Percentiles rank a stretch among this genome's conserved stretches.
These are phyloP conservation scores for Trypanosoma scelopori DNA, from an alignment of 208 protist species.

Conservation along the genomic window DNA sequence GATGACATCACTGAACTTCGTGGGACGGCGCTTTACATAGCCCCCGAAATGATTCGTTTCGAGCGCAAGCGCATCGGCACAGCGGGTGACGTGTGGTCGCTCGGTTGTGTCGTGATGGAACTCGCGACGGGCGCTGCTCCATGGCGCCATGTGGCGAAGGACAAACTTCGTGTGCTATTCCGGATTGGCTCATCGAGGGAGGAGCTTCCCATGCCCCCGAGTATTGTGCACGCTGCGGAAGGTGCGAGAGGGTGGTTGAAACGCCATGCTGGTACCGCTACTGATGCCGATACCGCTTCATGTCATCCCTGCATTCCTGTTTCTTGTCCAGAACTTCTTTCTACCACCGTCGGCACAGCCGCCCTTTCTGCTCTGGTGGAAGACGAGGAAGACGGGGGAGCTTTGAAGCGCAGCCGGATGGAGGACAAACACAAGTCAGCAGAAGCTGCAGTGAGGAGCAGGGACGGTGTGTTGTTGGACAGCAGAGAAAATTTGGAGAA, in stretches of 20 bases:
- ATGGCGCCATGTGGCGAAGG: slow-evolving; percentile 27
- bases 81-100: slow-evolving; percentile 37
- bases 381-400: background rate
- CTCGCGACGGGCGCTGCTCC: slow-evolving; percentile 32
- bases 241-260: slow-evolving; percentile 41
- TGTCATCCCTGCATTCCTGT: background rate
- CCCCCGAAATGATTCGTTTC: slow-evolving; percentile 63
- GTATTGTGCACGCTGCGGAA: slow-evolving; percentile 42
- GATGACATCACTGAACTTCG: slow-evolving; percentile 75
- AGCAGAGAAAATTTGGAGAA: background rate
- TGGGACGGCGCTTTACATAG: slow-evolving; percentile 66
- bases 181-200: slow-evolving; percentile 38
- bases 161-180: slow-evolving; percentile 26
- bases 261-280: background rate
- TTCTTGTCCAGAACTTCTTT: background rate
- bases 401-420: background rate
- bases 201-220: slow-evolving; percentile 67
- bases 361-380: background rate
- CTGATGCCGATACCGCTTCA: background rate
- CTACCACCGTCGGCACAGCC: background rate
- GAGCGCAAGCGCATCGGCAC: slow-evolving; percentile 39
- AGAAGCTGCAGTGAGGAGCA: background rate
- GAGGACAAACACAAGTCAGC: background rate
- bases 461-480: background rate
- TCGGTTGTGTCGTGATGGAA: slow-evolving; percentile 46